These are phyloP conservation scores for Linnemannia elongata DNA, from an alignment of 192 early-diverging fungal genomes.

Conservation along the genomic window DNA sequence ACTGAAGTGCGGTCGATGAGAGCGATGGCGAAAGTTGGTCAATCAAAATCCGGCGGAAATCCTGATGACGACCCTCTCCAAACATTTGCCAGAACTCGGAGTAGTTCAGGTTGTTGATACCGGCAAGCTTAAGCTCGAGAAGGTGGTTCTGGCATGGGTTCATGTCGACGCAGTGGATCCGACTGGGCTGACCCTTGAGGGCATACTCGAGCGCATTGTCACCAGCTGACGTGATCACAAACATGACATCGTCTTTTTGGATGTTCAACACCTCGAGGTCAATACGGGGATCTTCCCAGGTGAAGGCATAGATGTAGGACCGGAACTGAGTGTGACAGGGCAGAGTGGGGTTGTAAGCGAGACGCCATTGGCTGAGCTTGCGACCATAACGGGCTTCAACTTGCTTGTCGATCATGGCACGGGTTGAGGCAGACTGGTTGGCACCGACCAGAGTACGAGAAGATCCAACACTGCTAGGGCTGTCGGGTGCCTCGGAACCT, in stretches of 20 bases:
- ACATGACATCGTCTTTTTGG: constrained; percentile 73
- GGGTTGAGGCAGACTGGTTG: neutral
- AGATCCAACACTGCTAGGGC: constrained; percentile 41
- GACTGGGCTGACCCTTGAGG: constrained; percentile 71
- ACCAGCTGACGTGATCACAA: constrained; percentile 88
- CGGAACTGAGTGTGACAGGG: constrained; percentile 78
- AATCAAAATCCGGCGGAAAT: constrained; percentile 75
- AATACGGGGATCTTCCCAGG: constrained; percentile 87
- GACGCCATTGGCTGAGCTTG: constrained; percentile 61
- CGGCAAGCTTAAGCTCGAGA: constrained; percentile 87
- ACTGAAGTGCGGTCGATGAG: constrained; percentile 80
- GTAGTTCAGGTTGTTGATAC: constrained; percentile 71
- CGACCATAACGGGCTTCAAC: constrained; percentile 29
- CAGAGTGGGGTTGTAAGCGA: constrained; percentile 67
- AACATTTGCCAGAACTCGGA: constrained; percentile 84
- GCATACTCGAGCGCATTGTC: constrained; percentile 88
- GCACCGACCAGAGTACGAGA: constrained; percentile 39
- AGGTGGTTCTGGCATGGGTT: constrained; percentile 95
- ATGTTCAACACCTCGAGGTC: constrained; percentile 81
- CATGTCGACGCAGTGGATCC: constrained; percentile 88
- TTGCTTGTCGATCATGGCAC: constrained; percentile 12
- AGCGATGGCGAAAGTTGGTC: constrained; percentile 78
- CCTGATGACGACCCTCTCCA: constrained; percentile 74
- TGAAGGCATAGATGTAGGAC: constrained; percentile 90
- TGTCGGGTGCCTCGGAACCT: constrained; percentile 21